A percentile compares a stretch with the other conserved stretches of the same genome.
Evolutionary conservation across 163 green algal species (phyloP).

Genomic region (Coccomyxa subellipsoidea): DNA sequence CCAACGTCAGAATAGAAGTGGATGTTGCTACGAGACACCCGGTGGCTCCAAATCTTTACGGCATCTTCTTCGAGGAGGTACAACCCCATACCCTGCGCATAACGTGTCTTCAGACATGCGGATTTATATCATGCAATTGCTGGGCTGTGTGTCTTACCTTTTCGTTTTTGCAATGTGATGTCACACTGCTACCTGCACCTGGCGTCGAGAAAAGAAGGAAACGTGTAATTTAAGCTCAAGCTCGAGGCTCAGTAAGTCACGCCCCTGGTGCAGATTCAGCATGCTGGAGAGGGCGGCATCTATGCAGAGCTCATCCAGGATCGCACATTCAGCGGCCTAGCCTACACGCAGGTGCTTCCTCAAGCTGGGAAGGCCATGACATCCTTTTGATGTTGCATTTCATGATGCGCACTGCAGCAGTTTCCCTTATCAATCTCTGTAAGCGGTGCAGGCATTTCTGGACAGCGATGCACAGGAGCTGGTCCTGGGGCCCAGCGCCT

Average conservation of each 20-base stretch:
- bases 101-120: no score
- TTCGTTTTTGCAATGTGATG: no score
- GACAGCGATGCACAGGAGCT: not conserved
- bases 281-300: slow-evolving; percentile 55
- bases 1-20: slow-evolving; percentile 14
- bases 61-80: slow-evolving; percentile 54
- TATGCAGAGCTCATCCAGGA: slow-evolving; percentile 60
- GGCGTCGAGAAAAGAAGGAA: no score
- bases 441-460: slow-evolving; percentile 16
- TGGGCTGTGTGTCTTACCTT: no score
- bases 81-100: no score
- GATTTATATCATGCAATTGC: no score
- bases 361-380: no score
- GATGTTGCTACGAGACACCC: slow-evolving; percentile 15
- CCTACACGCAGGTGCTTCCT: slow-evolving; percentile 14
- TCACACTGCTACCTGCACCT: no score
- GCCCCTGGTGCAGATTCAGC: slow-evolving; percentile 40
- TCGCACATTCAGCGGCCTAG: slow-evolving; percentile 43
- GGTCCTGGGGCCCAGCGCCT: not conserved
- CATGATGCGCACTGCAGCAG: not conserved
- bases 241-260: no score
- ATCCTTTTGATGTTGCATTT: no score
- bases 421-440: no score
- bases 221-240: no score
- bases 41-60: slow-evolving; percentile 29